Evolutionary conservation across 2,329 filamentous ascomycete species (phyloP), one percentile per base, ranked within the genome.

Genomic region (Atkinsonella texensis): DNA sequence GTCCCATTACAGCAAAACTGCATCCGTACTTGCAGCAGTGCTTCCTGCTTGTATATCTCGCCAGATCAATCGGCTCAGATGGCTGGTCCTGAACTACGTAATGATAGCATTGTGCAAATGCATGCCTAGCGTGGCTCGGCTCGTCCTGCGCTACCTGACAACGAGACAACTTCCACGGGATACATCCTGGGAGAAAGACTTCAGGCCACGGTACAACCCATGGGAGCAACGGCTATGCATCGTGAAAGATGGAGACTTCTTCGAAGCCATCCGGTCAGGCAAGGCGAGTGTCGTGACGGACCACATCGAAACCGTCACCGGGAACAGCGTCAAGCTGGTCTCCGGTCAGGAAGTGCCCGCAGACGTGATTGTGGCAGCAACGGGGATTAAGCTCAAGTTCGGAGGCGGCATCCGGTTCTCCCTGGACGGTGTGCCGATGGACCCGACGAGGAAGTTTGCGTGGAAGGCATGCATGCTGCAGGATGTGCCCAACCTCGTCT

Each of bases 171-270:
- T 84, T 0, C 80, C 80, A 0, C 57, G 58, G 0, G 58, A 67
- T n/a, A 64, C 79, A 15, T 63, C 68, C 1, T 61, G 68, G 54
- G 71, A 79, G n/a, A 75, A 75, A 1, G 72, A 82, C 59, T 80
- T 81, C 65, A 68, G 68, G 18, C 77, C 77, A 0, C 60, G 62
- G 1, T 81, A 81, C 52, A 72, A 73, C 6, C 79, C 79, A 0
- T 82, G 83, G 81, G 75, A 87, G 50, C 85, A 89, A 59, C 76
- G 85, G 1, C 66, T 89, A 17, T 88, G 84, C 57, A 68, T 83
- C 32, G 76, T 60, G 1, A 62, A 66, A 17, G 66, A 74, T 31
- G 71, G 70, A 0, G 74, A 75, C 56, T 73, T 76, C 51, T 77
- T 69, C 55, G 51, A 60, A 6, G 65, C 68, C 0, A 59, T 76